Base-by-base conservation (phyloP, 208 protist genomes). In the Strigomonas galati region DNA sequence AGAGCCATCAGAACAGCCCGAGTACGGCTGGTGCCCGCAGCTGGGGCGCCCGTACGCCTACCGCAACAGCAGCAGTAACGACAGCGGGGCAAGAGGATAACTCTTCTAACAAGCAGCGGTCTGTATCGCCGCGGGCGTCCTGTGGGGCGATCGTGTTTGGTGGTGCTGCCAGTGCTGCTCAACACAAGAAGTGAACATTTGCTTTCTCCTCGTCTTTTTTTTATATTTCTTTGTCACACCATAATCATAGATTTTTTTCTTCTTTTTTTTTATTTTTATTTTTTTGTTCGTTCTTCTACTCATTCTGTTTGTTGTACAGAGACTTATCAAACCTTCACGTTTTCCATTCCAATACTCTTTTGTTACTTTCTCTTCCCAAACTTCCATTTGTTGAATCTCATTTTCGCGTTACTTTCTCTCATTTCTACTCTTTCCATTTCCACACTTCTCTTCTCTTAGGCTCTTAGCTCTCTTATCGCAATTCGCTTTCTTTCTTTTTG, bases 401-500 rank as follows among this genome's bases (percentile, higher is more conserved):
- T n/a, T 17, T 48, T 17, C 43, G 43, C 43, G 43, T 48, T 10
- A 10, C 17, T 48, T 15, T 4, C 48, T 53, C 3, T 27, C 23
- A n/a, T 53, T 53, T 27, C 23, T 53, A 21, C 17, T 53, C 48
- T 27, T 53, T 53, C 7, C 23, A 21, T 53, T 53, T 53, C 6
- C 7, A 17, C 19, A 53, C 17, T 4, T 53, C 48, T 26, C 4
- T 26, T 10, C 10, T 10, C 43, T 48, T 10, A 48, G 19, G 23
- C 23, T 68, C 69, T 64, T 49, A n/a, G n/a, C 17, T 26, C 23
- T 53, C 48, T 53, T 27, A 53, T 15, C 23, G 23, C 48, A 4
- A n/a, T 53, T 53, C 15, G 4, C 48, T 26, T 26, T 49, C n/a
- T n/a, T 48, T 46, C 6, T 37, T 62, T 73, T 76, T 76, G 59